These are phyloP conservation scores for Cantharellus cinnabarinus DNA, from an alignment of 768 basidiomycete species.

Conservation along the genomic window DNA sequence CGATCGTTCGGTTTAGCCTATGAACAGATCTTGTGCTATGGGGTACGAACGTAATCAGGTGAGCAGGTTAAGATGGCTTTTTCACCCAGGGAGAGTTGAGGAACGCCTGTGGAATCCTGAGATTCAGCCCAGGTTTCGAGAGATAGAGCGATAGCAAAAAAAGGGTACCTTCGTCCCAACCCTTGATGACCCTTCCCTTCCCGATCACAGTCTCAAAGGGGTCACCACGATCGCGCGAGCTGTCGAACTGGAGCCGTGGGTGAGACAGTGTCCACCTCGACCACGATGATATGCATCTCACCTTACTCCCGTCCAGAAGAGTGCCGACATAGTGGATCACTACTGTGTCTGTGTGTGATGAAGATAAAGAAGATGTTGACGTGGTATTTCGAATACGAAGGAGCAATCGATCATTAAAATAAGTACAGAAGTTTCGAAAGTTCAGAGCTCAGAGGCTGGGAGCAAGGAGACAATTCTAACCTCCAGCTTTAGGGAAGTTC, in stretches of 20 bases:
- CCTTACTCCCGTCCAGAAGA: conserved; percentile 35
- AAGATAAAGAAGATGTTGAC: conserved; percentile 3
- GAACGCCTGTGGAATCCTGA: conserved; percentile 36
- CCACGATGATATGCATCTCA: conserved; percentile 12
- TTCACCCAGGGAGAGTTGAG: conserved; percentile 51
- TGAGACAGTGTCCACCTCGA: background rate
- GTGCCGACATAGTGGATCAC: conserved; percentile 65
- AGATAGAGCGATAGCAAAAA: background rate
- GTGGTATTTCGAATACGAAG: background rate
- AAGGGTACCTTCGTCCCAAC: conserved; percentile 71
- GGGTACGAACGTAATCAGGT: conserved; percentile 51
- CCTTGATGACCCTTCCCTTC: conserved; percentile 63
- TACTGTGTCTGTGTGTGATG: conserved; percentile 32
- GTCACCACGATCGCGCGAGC: conserved; percentile 22
- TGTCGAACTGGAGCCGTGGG: conserved; percentile 3
- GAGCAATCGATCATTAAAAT: too few relatives aligned
- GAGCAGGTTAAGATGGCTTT: conserved; percentile 47
- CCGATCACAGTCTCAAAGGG: conserved; percentile 60
- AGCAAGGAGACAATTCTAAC: conserved; percentile 17
- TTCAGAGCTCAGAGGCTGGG: conserved; percentile 7
- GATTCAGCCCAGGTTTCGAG: background rate
- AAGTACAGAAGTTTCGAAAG: too few relatives aligned
- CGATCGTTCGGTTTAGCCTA: background rate
- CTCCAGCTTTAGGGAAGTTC: conserved; percentile 47
- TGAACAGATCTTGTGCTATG: background rate